Percentiles rank a stretch among this genome's conserved stretches.
phyloP scores from a whole-genome alignment of 2,329 filamentous ascomycete genomes.

The Sclerotinia sclerotiorum region DNA sequence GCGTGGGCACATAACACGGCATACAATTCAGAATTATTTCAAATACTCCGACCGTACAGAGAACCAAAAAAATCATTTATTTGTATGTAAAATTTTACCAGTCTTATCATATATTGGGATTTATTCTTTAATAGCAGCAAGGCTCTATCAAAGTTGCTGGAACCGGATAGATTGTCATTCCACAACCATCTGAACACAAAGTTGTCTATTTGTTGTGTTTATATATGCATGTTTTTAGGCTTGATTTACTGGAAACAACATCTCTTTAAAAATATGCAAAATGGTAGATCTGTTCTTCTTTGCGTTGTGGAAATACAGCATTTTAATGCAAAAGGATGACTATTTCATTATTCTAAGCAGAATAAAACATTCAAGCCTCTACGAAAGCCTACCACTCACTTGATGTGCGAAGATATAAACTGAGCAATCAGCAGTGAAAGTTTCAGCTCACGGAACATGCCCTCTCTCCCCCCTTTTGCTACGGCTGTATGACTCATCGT shows the following conservation, averaged over 20 bases:
- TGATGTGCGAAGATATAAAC: not conserved
- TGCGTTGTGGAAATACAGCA: not conserved
- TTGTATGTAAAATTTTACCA: not conserved
- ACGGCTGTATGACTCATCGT: not conserved
- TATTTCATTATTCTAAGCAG: not conserved
- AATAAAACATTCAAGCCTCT: not conserved
- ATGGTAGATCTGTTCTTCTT: not conserved
- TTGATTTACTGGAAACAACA: not conserved
- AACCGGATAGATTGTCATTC: not conserved
- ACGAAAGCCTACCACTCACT: not conserved
- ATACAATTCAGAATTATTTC: not conserved
- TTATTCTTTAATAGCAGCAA: not conserved
- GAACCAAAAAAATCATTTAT: not conserved
- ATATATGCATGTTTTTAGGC: not conserved
- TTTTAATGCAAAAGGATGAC: not conserved
- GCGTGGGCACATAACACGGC: not conserved
- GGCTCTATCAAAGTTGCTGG: slow-evolving; percentile 6
- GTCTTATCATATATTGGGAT: not conserved
- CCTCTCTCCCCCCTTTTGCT: no score
- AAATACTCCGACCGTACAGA: not conserved
- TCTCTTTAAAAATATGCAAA: not conserved
- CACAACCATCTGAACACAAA: not conserved
- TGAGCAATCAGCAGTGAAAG: not conserved
- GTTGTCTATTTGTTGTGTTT: not conserved
- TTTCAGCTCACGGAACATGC: no score